These are phyloP conservation scores for Lophiotrema nucula DNA, from an alignment of 495 filamentous ascomycete genomes.

Conservation along the genomic window DNA sequence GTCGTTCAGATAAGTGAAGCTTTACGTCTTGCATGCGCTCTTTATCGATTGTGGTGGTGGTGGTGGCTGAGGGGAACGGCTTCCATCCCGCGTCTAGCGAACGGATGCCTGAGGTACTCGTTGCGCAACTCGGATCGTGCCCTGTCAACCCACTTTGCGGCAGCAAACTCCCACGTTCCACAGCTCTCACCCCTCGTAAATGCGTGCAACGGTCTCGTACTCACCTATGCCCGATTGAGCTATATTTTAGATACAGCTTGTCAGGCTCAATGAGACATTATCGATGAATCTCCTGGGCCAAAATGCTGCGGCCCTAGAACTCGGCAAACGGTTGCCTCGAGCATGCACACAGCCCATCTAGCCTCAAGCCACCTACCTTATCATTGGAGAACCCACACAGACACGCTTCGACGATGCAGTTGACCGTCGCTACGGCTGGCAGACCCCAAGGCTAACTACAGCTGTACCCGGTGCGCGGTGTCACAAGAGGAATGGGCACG, in stretches of 20 bases:
- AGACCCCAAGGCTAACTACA: slow-evolving; percentile 8
- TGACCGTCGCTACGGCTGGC: too few species aligned
- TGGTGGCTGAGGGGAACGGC: background rate
- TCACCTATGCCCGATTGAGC: too few species aligned
- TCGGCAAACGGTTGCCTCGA: background rate
- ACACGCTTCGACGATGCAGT: too few species aligned
- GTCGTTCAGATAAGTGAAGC: background rate
- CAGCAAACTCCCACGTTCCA: background rate
- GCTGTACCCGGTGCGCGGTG: slow-evolving; percentile 1
- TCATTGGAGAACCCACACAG: too few species aligned
- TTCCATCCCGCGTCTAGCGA: background rate
- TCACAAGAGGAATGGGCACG: background rate
- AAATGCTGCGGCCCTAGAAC: background rate
- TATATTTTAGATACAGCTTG: too few species aligned
- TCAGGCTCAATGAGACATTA: too few species aligned
- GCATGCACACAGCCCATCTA: slow-evolving; percentile 3
- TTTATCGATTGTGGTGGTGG: background rate
- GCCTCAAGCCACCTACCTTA: background rate
- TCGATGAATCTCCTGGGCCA: background rate
- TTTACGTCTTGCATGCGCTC: background rate
- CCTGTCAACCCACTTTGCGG: background rate
- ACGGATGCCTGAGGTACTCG: background rate
- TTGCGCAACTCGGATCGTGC: background rate
- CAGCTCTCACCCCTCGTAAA: background rate
- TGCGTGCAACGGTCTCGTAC: too few species aligned